Percentiles rank a stretch among this genome's conserved stretches.
Conservation (phyloP, 139 green algal genomes). For the Spirogloea muscicola region DNA sequence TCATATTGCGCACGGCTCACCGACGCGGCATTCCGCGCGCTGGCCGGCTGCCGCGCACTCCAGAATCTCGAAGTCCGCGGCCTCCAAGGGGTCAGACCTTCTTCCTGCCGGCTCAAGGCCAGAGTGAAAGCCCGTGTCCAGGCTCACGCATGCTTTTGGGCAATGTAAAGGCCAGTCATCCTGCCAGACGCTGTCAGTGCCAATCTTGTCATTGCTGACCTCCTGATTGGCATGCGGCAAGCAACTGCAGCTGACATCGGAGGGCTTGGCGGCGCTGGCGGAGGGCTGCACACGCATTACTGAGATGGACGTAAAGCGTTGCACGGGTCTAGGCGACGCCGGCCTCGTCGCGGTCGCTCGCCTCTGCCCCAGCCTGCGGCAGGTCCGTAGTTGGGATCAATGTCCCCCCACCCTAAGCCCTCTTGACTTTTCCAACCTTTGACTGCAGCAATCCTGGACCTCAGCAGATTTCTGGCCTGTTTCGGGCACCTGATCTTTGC, state of each 20-base stretch:
- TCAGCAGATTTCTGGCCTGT: neutral
- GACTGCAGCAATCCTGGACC: neutral
- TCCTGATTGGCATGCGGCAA: too few relatives aligned
- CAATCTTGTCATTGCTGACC: too few relatives aligned
- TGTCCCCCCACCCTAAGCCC: neutral
- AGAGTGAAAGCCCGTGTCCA: neutral
- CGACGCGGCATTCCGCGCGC: slow-evolving; percentile 3
- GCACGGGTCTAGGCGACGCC: slow-evolving; percentile 3
- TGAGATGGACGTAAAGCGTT: slow-evolving; percentile 23
- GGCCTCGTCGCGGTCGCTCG: slow-evolving; percentile 9
- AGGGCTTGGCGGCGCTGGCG: neutral
- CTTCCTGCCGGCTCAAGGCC: neutral
- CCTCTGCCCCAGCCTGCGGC: slow-evolving; percentile 5
- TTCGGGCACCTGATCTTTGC: neutral
- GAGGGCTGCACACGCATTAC: neutral
- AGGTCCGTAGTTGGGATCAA: neutral
- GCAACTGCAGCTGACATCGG: too few relatives aligned
- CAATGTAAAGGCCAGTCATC: too few relatives aligned
- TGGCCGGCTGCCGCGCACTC: slow-evolving; percentile 1
- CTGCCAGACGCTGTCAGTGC: too few relatives aligned
- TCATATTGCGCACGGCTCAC: slow-evolving; percentile 11
- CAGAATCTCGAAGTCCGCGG: slow-evolving; percentile 18
- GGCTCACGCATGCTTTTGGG: too few relatives aligned
- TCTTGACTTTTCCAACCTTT: neutral
- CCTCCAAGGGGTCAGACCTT: neutral